Evolutionary conservation across 805 yeast genomes (phyloP).

Genomic region (Helenozyma rhizophorensis): DNA sequence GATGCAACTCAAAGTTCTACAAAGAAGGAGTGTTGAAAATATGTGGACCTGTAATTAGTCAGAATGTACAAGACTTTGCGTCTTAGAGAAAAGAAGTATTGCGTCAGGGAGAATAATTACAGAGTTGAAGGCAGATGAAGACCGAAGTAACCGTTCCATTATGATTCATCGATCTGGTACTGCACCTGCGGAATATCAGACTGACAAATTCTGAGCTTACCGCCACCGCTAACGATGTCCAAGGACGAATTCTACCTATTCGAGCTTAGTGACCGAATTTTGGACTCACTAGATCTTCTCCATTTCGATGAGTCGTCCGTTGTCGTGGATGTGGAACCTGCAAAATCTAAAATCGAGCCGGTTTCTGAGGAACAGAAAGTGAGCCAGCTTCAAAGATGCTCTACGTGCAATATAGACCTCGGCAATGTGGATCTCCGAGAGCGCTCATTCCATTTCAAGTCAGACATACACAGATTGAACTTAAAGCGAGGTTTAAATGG

Average conservation of each 20-base stretch:
- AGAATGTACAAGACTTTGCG: no score
- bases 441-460: slow-evolving; percentile 46
- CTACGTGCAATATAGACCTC: slow-evolving; percentile 14
- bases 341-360: background rate
- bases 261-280: slow-evolving; percentile 2
- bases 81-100: no score
- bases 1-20: no score
- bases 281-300: slow-evolving; percentile 8
- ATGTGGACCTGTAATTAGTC: background rate
- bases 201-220: no score
- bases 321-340: slow-evolving; percentile 4
- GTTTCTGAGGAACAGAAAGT: slow-evolving; percentile 8
- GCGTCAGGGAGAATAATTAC: no score
- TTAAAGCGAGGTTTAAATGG: slow-evolving; percentile 48
- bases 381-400: slow-evolving; percentile 11
- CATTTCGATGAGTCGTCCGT: slow-evolving; percentile 11
- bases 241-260: slow-evolving; percentile 8
- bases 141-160: no score
- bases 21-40: no score
- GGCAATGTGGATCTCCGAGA: slow-evolving; percentile 7
- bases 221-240: no score
- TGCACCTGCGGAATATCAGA: no score
- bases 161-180: no score
- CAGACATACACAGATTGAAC: slow-evolving; percentile 58
- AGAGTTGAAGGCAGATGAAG: no score